Evolutionary conservation across 1,284 basidiomycete species (phyloP), one percentile per base, ranked within the genome.

Genomic region (Coniferiporia sulphurascens): DNA sequence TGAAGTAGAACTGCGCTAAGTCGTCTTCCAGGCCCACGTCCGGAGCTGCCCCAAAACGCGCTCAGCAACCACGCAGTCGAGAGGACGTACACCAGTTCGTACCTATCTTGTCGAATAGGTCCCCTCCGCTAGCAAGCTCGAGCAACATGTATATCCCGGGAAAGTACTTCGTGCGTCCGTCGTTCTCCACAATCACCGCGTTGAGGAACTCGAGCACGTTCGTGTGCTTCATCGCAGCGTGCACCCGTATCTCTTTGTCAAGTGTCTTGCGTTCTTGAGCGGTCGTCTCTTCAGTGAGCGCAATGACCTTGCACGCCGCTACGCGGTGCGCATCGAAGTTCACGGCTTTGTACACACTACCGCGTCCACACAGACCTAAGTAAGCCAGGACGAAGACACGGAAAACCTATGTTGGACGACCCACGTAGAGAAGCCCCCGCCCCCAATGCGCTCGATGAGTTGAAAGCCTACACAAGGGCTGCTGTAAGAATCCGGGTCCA

Each of bases 51-150:
- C n/a, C 50, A 9, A 44, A 15, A n/a, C 4, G 54, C 43, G 19
- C 34, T 52, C 36, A 43, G 46, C 12, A 19, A 5, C 27, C 5
- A 27, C 27, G 5, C 27, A 5, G 27, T 5, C 17, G 22, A 22
- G 38, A 62, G 5, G 36, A 46, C 13, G 1, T 4, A 51, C 32
- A 41, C 43, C 50, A 7, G 27, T 4, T 45, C 78, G 4, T 68
- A 95, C 95, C 91, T 62, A 99, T 98, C 78, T 98, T 98, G 74
- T 99, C 97, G 71, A 99, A 99, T 45, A 99, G 74, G 72, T 99
- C 96, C 0, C 97, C 96, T 48, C 95, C 95, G 0, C 87, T 87
- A 0, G 95, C 96, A 45, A 96, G 78, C 72, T 98, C 96, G 64
- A 99, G 76, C 27, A 98, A 76, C 79, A 99, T 93, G 70, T 98